Evolutionary conservation across 2,329 filamentous ascomycete genomes (phyloP).

Genomic region (Trematosphaeria pertusa): DNA sequence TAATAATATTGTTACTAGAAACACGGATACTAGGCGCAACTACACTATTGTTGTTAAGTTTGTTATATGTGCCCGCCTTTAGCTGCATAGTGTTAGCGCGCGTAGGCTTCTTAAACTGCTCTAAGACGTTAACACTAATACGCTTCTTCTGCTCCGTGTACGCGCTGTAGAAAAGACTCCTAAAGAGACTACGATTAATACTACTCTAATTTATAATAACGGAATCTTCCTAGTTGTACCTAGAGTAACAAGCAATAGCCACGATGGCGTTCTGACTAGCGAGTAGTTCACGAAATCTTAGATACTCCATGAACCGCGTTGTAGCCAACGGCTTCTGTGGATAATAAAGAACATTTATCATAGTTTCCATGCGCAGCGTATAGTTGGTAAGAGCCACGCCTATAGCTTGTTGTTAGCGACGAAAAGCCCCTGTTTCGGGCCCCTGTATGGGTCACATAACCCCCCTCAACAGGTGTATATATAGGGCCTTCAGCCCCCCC

Average conservation of each 20-base stretch:
- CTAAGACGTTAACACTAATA: conserved; percentile 89
- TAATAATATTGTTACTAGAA: conserved; percentile 97
- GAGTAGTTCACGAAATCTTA: conserved; percentile 96
- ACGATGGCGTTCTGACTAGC: conserved; percentile 99
- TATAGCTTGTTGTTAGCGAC: conserved; percentile 99
- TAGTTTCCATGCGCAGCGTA: conserved; percentile 96
- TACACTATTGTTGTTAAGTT: conserved; percentile 95
- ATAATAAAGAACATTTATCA: conserved; percentile 99
- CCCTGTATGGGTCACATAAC: too few species aligned
- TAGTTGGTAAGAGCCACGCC: conserved; percentile 98
- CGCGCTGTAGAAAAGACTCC: conserved; percentile 95
- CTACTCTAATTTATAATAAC: conserved; percentile 99
- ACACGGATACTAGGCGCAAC: conserved; percentile 93
- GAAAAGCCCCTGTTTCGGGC: too few species aligned
- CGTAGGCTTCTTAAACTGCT: conserved; percentile 94
- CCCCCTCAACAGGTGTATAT: too few species aligned
- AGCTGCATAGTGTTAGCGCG: conserved; percentile 86
- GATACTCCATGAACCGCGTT: conserved; percentile 96
- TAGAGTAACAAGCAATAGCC: conserved; percentile 95
- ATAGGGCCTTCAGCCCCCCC: too few species aligned
- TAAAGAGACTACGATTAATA: conserved; percentile 96
- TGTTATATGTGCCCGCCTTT: conserved; percentile 96
- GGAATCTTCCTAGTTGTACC: conserved; percentile 99
- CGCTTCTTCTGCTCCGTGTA: conserved; percentile 98
- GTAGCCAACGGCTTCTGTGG: conserved; percentile 97